Percentiles rank a stretch among this genome's conserved stretches.
phyloP scores from a whole-genome alignment of 805 yeast genomes.

The Nakazawaea siamensis region DNA sequence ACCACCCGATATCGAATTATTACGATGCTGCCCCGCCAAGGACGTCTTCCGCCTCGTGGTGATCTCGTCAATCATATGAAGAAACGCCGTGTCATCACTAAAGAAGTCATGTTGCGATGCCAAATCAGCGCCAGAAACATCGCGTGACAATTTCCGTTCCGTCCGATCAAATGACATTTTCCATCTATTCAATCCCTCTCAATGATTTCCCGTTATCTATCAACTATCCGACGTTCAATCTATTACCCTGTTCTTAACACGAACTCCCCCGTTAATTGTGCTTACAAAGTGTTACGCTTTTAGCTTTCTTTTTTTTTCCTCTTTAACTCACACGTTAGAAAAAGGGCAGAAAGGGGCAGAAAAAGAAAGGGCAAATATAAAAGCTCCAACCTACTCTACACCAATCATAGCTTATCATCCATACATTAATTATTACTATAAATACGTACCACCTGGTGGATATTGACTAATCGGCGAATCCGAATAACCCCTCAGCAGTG shows the following conservation, averaged over 20 bases:
- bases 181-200: no score
- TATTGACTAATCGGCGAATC: slow-evolving; percentile 7
- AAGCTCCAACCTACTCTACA: background rate
- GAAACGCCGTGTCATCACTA: slow-evolving; percentile 9
- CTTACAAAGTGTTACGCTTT: no score
- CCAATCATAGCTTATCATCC: background rate
- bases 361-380: background rate
- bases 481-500: slow-evolving; percentile 39
- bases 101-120: background rate
- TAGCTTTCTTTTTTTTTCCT: no score
- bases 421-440: background rate
- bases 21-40: slow-evolving; percentile 5
- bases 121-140: slow-evolving; percentile 4
- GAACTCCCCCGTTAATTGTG: no score
- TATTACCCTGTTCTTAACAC: no score
- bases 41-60: slow-evolving; percentile 6
- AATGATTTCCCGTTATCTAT: no score
- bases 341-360: background rate
- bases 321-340: no score
- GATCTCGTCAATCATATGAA: slow-evolving; percentile 8
- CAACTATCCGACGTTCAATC: no score
- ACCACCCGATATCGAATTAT: slow-evolving; percentile 2
- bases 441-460: background rate
- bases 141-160: no score
- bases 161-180: no score